Percentiles rank a stretch among this genome's conserved stretches.
phyloP scores from a whole-genome alignment of 257 asterid genomes.

The Solanum paucissectum region DNA sequence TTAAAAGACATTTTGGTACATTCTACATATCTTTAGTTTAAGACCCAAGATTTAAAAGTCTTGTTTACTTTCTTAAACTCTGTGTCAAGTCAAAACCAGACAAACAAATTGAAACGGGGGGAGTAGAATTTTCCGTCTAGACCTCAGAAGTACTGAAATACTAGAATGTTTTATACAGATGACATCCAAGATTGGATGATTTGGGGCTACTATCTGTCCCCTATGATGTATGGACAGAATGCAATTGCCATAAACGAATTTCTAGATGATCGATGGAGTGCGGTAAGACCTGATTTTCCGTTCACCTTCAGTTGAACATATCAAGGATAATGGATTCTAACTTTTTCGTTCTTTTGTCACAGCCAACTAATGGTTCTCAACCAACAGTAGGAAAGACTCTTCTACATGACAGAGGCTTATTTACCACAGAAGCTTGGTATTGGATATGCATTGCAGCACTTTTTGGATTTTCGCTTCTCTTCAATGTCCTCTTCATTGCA shows the following conservation, averaged over 20 bases:
- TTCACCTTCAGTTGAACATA: neutral
- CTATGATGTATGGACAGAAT: conserved; percentile 90
- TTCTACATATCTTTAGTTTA: neutral
- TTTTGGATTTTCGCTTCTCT: conserved; percentile 53
- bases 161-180: conserved; percentile 24
- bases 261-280: conserved; percentile 74
- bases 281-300: conserved; percentile 23
- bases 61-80: neutral
- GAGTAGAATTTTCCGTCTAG: neutral
- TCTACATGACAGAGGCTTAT: conserved; percentile 60
- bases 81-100: too few relatives aligned
- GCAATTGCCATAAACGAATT: conserved; percentile 84
- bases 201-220: conserved; percentile 89
- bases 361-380: conserved; percentile 51
- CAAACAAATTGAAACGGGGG: neutral
- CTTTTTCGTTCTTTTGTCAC: neutral
- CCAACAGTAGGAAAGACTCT: conserved; percentile 74
- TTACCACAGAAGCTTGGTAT: conserved; percentile 47
- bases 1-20: neutral
- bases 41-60: neutral
- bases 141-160: neutral
- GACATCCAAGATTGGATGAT: conserved; percentile 72
- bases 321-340: neutral
- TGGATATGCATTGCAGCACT: conserved; percentile 71
- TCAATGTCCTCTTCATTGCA: conserved; percentile 55